These are phyloP conservation scores for Aegilops bicornis DNA, from an alignment of 176 grass and related monocot species.

Conservation along the genomic window DNA sequence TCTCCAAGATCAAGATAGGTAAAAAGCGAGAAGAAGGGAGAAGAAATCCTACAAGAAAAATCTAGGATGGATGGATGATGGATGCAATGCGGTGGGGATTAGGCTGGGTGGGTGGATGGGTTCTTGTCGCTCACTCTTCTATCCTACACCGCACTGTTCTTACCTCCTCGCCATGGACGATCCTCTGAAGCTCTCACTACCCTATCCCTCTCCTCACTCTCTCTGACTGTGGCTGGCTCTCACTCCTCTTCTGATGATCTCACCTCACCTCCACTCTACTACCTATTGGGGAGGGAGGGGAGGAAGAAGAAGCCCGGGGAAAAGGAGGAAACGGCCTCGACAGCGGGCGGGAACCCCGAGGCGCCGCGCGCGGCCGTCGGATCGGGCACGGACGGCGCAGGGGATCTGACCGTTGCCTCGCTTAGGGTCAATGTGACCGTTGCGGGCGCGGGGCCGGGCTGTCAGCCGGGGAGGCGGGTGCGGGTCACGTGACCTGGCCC, in stretches of 20 bases:
- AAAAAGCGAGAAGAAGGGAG: neutral
- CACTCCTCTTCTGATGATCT: constrained; percentile 6
- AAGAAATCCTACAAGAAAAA: neutral
- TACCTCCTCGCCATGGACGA: constrained; percentile 52
- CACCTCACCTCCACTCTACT: neutral
- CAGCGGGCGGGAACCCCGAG: constrained; percentile 34
- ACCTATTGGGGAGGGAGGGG: constrained; percentile 3
- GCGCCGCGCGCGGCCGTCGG: neutral
- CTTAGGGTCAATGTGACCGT: constrained; percentile 78
- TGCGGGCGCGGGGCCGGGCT: constrained; percentile 3
- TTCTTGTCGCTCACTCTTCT: neutral
- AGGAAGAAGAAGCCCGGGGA: constrained; percentile 42
- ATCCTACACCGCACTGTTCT: constrained; percentile 35
- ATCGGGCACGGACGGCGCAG: constrained; percentile 39
- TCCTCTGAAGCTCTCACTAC: neutral
- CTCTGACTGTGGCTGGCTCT: neutral
- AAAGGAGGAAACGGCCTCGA: constrained; percentile 27
- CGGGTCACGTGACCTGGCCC: constrained; percentile 49
- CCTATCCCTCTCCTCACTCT: neutral
- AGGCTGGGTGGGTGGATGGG: neutral
- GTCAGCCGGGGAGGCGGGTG: constrained; percentile 23
- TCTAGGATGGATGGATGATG: neutral
- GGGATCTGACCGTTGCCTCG: constrained; percentile 77
- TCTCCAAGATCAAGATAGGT: neutral
- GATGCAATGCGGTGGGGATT: constrained; percentile 4